Conservation (phyloP, 306 rosid genomes). For the Cucumis sativus region DNA sequence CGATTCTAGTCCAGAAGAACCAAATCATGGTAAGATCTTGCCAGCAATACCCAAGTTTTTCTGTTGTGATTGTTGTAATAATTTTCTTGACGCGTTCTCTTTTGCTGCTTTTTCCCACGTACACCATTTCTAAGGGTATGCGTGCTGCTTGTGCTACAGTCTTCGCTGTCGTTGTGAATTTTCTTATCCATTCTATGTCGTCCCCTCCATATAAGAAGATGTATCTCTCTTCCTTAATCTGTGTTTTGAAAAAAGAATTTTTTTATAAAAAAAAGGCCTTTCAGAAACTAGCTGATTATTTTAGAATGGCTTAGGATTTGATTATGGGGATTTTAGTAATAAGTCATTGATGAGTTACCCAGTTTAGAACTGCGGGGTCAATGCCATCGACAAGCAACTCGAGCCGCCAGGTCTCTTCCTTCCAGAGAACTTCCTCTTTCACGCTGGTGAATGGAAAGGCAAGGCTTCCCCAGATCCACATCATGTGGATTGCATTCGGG, state of each 20-base stretch:
- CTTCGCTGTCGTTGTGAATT: constrained; percentile 34
- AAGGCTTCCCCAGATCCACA: constrained; percentile 61
- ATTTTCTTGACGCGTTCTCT: constrained; percentile 30
- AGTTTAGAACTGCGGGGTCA: constrained; percentile 32
- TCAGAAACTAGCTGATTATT: background rate
- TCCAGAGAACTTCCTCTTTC: constrained; percentile 52
- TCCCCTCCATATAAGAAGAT: constrained; percentile 47
- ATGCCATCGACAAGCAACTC: constrained; percentile 46
- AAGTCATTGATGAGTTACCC: constrained; percentile 26
- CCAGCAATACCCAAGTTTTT: constrained; percentile 35
- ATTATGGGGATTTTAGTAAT: background rate
- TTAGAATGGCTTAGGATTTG: background rate
- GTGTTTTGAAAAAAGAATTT: background rate
- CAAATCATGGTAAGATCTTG: constrained; percentile 37
- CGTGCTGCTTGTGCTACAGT: constrained; percentile 20
- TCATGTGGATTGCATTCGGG: constrained; percentile 68
- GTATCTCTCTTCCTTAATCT: constrained; percentile 39
- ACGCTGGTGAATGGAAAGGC: constrained; percentile 55
- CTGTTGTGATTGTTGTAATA: constrained; percentile 16
- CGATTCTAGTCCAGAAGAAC: constrained; percentile 59
- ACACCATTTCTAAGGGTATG: constrained; percentile 37
- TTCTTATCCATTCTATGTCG: constrained; percentile 36
- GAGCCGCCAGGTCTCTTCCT: constrained; percentile 47
- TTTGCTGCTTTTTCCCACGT: constrained; percentile 45
- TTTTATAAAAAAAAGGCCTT: too few species aligned